Base-by-base conservation (phyloP, 2,329 filamentous ascomycete species). In the Amylocarpus encephaloides region DNA sequence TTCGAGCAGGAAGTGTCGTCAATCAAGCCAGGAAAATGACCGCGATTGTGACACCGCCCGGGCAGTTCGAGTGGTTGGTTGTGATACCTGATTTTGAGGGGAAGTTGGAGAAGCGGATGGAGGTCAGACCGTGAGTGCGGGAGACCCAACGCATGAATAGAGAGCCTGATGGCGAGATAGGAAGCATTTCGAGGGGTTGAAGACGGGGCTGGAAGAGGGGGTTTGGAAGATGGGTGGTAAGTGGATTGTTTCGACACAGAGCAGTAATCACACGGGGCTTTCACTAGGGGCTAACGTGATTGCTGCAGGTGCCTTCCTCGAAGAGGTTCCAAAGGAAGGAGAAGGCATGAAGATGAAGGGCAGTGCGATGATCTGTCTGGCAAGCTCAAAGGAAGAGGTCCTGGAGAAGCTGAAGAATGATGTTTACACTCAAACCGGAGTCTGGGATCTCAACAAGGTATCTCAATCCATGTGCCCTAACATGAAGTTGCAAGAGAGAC, bases 361-460 rank as follows among this genome's bases (percentile, higher is more conserved):
- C 1, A 89, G 84, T 65, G 79, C 82, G 15, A 71, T 93, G 62
- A 73, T 94, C 26, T 72, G 80, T 35, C 67, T 78, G 29, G 88
- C 86, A 6, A 77, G 80, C 54, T 82, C 76, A 7, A 80, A 77
- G 60, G 85, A 90, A 56, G 85, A 89, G 65, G 79, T 88, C 2
- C 66, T 84, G 36, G 77, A 85, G 59, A 64, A 77, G 46, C 66
- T 95, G 42, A 79, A 78, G 67, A 75, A 79, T 43, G 90, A 95
- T 70, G 72, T 90, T 9, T 95, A 95, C 69, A 73, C 76, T 9
- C 75, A 70, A 53, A 74, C 69, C 39, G 87, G 83, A 0, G 89
- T 94, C 7, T 95, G 90, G 90, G 88, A 95, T 72, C 64, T 86
- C 51, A 78, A 83, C 33, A 86, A 86, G 61, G 80, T 80, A 48